Conservation (phyloP, 306 rosid genomes). For the Malus sieversii region DNA sequence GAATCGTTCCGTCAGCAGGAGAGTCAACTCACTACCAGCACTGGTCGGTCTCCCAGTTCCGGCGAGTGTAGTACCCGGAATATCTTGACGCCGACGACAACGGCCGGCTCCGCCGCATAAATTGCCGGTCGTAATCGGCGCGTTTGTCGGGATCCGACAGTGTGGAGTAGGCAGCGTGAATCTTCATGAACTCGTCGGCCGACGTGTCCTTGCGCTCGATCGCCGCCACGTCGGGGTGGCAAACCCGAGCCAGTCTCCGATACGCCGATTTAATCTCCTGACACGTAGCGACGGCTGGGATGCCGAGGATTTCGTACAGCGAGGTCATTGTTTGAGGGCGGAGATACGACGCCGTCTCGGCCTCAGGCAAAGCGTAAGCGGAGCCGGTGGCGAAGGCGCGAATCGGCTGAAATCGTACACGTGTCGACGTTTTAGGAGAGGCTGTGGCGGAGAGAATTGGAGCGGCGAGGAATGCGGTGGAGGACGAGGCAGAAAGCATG, state of each 20-base stretch:
- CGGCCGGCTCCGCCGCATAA: slow-evolving; percentile 43
- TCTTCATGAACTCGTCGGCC: slow-evolving; percentile 63
- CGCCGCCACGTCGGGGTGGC: slow-evolving; percentile 86
- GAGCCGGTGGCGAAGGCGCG: slow-evolving; percentile 32
- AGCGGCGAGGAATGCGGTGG: not conserved
- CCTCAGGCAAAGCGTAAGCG: slow-evolving; percentile 22
- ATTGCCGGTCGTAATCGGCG: slow-evolving; percentile 63
- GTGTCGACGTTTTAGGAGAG: not conserved
- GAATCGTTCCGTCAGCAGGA: not conserved
- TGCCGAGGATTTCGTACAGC: slow-evolving; percentile 67
- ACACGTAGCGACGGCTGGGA: slow-evolving; percentile 53
- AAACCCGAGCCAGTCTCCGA: slow-evolving; percentile 62
- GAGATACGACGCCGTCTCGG: slow-evolving; percentile 27
- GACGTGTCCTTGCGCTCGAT: slow-evolving; percentile 49
- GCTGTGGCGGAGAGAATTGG: not conserved
- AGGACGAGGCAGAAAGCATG: slow-evolving; percentile 23
- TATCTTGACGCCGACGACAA: slow-evolving; percentile 29
- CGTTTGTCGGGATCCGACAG: slow-evolving; percentile 82
- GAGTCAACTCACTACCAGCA: slow-evolving; percentile 79
- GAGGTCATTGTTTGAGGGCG: slow-evolving; percentile 23
- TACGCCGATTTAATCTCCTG: slow-evolving; percentile 85
- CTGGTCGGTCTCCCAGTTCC: slow-evolving; percentile 98
- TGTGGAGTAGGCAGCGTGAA: slow-evolving; percentile 80
- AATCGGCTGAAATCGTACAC: slow-evolving; percentile 14
- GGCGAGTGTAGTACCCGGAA: slow-evolving; percentile 45